These are phyloP conservation scores for Spergularia bocconei DNA, from an alignment of 148 eudicot genomes.

Conservation along the genomic window DNA sequence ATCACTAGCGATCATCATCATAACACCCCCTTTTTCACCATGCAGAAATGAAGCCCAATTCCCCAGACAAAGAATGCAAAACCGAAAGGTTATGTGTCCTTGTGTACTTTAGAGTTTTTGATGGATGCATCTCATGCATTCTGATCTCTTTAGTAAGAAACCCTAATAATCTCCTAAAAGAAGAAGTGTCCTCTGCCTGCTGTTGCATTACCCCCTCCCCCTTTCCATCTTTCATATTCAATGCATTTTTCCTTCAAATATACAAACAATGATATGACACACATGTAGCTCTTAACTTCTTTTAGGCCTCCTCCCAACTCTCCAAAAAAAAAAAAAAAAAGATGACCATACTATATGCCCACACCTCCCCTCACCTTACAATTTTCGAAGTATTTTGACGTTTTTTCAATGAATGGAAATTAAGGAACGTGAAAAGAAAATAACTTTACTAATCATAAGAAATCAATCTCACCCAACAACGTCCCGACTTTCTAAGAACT, in stretches of 20 bases:
- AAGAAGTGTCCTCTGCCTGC: background rate
- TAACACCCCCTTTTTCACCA: background rate
- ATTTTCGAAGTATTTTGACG: too few species aligned
- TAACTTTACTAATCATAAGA: too few species aligned
- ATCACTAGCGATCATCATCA: too few species aligned
- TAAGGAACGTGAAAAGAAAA: too few species aligned
- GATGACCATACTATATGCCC: too few species aligned
- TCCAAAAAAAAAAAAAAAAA: background rate
- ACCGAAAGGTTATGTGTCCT: constrained; percentile 32
- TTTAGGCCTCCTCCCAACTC: background rate
- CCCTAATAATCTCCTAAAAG: constrained; percentile 3
- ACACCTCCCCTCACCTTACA: too few species aligned
- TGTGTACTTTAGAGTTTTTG: constrained; percentile 5
- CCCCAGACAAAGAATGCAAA: constrained; percentile 23
- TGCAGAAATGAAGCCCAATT: constrained; percentile 7
- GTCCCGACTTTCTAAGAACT: too few species aligned
- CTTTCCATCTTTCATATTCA: constrained; percentile 12
- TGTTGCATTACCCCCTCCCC: background rate
- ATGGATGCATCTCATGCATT: background rate
- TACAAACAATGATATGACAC: constrained; percentile 16
- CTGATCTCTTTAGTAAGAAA: background rate
- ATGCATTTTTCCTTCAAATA: constrained; percentile 15
- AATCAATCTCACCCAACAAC: too few species aligned
- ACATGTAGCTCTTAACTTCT: constrained; percentile 2
- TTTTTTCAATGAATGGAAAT: too few species aligned